These are phyloP conservation scores for Micractinium conductrix DNA, from an alignment of 139 green algal genomes.

Conservation along the genomic window DNA sequence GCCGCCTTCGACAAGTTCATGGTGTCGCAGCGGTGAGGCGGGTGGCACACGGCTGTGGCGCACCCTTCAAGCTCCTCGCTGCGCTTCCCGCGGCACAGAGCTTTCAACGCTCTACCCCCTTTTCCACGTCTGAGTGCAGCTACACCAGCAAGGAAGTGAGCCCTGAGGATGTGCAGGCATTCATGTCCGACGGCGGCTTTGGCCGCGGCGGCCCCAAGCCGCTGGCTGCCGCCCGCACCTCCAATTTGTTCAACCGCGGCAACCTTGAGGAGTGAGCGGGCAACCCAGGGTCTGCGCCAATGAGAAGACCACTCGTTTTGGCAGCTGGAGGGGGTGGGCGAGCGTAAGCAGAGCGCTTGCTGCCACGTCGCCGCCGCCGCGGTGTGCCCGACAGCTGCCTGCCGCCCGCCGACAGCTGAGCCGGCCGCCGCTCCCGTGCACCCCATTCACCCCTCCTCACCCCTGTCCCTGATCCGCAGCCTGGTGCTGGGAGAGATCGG, in stretches of 20 bases:
- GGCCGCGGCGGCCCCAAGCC: not conserved
- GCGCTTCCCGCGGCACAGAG: too few relatives aligned
- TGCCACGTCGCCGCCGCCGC: not conserved
- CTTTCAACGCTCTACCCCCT: too few relatives aligned
- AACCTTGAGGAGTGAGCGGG: constrained; percentile 22
- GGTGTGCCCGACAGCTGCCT: not conserved
- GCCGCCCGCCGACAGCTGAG: not conserved
- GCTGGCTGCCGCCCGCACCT: not conserved
- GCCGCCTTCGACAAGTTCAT: constrained; percentile 52
- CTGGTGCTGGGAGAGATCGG: constrained; percentile 1
- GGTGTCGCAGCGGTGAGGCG: constrained; percentile 28
- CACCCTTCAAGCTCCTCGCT: too few relatives aligned
- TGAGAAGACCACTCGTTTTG: not conserved
- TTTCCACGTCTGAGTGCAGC: too few relatives aligned
- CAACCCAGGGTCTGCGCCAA: not conserved
- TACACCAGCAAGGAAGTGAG: not conserved
- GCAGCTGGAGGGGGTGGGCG: not conserved
- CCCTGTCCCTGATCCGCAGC: constrained; percentile 11
- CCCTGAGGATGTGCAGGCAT: constrained; percentile 35
- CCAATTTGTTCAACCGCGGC: constrained; percentile 18
- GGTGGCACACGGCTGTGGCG: too few relatives aligned
- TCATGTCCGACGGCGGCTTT: not conserved
- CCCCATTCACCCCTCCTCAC: not conserved
- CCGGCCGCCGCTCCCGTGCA: too few relatives aligned
- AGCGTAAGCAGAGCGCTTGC: not conserved